Base-by-base conservation (phyloP, 495 filamentous ascomycete species). In the Lophium mytilinum region DNA sequence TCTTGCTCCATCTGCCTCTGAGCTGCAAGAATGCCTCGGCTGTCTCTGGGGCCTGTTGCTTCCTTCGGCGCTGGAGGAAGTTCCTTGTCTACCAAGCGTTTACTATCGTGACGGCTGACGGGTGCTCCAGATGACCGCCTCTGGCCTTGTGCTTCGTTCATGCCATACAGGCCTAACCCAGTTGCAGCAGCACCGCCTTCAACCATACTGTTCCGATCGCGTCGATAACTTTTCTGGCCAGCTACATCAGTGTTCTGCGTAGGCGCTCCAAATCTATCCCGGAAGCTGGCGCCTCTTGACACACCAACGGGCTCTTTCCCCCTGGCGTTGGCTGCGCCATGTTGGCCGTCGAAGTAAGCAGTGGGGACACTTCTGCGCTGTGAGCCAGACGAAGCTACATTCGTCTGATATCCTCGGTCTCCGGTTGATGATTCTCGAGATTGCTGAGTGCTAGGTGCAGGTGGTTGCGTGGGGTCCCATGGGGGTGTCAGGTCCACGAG, bases 1-100 rank as follows among this genome's bases (percentile, higher is more conserved):
- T 67, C 37, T 33, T 62, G 61, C 36, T 66, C 65, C 51, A 67
- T 55, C 37, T 60, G 57, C 52, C 62, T 60, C 21, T 69, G 61
- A 1, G 60, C 66, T 0, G 60, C 64, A 21, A 50, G 40, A 18
- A 60, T 60, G 15, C 65, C 61, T 55, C 64, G 41, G 37, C 55
- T 62, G 18, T 63, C 66, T 49, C 53, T 60, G 37, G 24, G 42
- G 30, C 33, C 43, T 8, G 41, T 34, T 8, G 41, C 6, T 5
- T 57, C 54, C 5, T 24, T 56, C 7, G 62, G 58, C 12, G 55
- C 55, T 9, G 57, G 62, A 0, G 62, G 61, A 17, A 58, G 65
- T 39, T 67, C 56, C 42, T 69, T 65, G 30, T 52, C 43, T 30
- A 30, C 24, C 6, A 67, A 37, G 36, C 43, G 56, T 40, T 43